phyloP scores from a whole-genome alignment of 805 yeast species.

The Spathaspora boniae region DNA sequence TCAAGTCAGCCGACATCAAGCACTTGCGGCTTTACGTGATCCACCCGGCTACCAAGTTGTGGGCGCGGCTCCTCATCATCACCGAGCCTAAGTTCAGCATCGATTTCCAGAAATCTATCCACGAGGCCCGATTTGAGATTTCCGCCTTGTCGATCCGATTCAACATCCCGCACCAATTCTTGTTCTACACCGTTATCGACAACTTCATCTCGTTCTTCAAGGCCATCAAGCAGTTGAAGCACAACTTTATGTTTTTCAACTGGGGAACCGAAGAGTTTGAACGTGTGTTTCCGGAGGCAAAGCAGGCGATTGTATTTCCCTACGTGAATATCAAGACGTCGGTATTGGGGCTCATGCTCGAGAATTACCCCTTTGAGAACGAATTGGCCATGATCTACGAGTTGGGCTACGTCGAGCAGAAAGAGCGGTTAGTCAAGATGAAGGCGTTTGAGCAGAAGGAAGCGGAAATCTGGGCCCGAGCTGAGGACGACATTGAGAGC shows the following conservation, averaged over 20 bases:
- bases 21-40: slow-evolving; percentile 44
- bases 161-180: slow-evolving; percentile 67
- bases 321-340: slow-evolving; percentile 52
- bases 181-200: slow-evolving; percentile 77
- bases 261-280: slow-evolving; percentile 24
- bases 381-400: slow-evolving; percentile 63
- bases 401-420: slow-evolving; percentile 66
- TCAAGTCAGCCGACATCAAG: slow-evolving; percentile 29
- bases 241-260: slow-evolving; percentile 40
- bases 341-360: slow-evolving; percentile 61
- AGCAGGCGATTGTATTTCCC: slow-evolving; percentile 50
- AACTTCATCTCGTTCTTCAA: slow-evolving; percentile 67
- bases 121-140: slow-evolving; percentile 18
- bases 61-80: slow-evolving; percentile 36
- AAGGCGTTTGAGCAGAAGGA: slow-evolving; percentile 32
- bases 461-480: slow-evolving; percentile 13
- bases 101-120: slow-evolving; percentile 12
- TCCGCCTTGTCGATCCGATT: slow-evolving; percentile 42
- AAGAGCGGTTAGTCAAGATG: slow-evolving; percentile 50
- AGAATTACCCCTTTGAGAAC: slow-evolving; percentile 87
- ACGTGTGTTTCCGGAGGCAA: slow-evolving; percentile 31
- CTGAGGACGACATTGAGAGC: slow-evolving; percentile 12
- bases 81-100: slow-evolving; percentile 17
- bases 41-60: slow-evolving; percentile 46
- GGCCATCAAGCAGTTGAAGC: slow-evolving; percentile 56